These are phyloP conservation scores for Hirsutella thompsonii DNA, from an alignment of 2,329 filamentous ascomycete species.

Conservation along the genomic window DNA sequence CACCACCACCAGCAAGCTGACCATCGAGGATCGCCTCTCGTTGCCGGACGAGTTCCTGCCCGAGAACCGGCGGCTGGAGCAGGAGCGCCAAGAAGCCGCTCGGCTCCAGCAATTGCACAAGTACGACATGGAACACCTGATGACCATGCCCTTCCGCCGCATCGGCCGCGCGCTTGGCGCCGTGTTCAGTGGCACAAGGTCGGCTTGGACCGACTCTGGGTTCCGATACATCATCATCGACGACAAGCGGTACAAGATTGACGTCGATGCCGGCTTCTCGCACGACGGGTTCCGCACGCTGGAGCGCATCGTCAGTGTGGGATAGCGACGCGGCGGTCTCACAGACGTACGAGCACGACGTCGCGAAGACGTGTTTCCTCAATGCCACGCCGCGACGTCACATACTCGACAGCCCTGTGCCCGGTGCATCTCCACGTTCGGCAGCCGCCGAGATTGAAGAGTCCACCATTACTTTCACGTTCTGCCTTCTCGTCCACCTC, in stretches of 20 bases:
- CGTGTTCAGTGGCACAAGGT: slow-evolving; percentile 31
- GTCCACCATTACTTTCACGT: too few species aligned
- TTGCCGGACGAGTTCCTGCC: slow-evolving; percentile 24
- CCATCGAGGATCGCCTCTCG: slow-evolving; percentile 24
- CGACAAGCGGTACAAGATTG: slow-evolving; percentile 40
- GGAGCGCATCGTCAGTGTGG: slow-evolving; percentile 36
- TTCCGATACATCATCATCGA: slow-evolving; percentile 37
- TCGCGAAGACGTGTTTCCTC: too few species aligned
- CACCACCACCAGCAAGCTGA: slow-evolving; percentile 19
- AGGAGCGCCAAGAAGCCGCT: slow-evolving; percentile 22
- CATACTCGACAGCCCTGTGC: too few species aligned
- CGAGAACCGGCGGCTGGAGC: slow-evolving; percentile 16
- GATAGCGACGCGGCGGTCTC: slow-evolving; percentile 4
- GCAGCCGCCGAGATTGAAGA: too few species aligned
- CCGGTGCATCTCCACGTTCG: too few species aligned
- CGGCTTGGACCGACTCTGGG: slow-evolving; percentile 42
- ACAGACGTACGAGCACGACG: too few species aligned
- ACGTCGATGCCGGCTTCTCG: slow-evolving; percentile 42
- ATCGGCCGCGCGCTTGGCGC: slow-evolving; percentile 25
- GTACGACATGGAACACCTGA: slow-evolving; percentile 40
- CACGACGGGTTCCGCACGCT: slow-evolving; percentile 45
- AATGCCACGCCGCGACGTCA: too few species aligned
- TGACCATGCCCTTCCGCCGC: slow-evolving; percentile 45
- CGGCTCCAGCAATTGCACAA: slow-evolving; percentile 26
- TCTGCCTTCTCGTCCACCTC: too few species aligned